Conservation (phyloP, 2,329 filamentous ascomycete genomes). For the Colletotrichum sidae region DNA sequence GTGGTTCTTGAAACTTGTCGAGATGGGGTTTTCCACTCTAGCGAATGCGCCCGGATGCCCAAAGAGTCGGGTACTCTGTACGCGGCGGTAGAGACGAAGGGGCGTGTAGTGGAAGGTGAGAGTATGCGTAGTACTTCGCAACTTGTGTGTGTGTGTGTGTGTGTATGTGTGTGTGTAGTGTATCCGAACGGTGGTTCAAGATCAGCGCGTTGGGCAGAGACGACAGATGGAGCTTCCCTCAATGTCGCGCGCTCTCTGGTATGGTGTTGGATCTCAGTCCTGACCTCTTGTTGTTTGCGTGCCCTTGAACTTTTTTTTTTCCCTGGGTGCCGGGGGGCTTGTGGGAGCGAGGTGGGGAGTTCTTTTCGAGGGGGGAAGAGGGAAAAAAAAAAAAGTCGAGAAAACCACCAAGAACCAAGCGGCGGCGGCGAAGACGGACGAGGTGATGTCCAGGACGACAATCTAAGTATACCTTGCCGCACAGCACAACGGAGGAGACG, state of each 20-base stretch:
- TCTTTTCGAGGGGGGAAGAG: conserved; percentile 38
- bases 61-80: conserved; percentile 31
- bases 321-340: conserved; percentile 37
- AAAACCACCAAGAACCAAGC: conserved; percentile 29
- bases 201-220: conserved; percentile 54
- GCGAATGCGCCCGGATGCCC: conserved; percentile 35
- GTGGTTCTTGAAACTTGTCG: conserved; percentile 37
- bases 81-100: conserved; percentile 27
- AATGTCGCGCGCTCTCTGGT: no score
- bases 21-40: conserved; percentile 32
- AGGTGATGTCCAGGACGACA: conserved; percentile 30
- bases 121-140: no score
- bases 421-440: conserved; percentile 23
- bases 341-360: conserved; percentile 41
- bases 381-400: conserved; percentile 24
- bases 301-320: conserved; percentile 20
- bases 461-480: neutral
- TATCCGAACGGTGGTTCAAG: conserved; percentile 4
- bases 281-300: conserved; percentile 10
- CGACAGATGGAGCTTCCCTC: conserved; percentile 43
- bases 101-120: conserved; percentile 34
- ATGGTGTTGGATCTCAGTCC: neutral
- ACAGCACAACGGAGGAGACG: conserved; percentile 2
- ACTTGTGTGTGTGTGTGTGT: no score
- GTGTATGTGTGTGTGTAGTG: no score